A percentile compares a stretch with the other conserved stretches of the same genome.
phyloP scores from a whole-genome alignment of 306 rosid genomes.

The Prunus mume region DNA sequence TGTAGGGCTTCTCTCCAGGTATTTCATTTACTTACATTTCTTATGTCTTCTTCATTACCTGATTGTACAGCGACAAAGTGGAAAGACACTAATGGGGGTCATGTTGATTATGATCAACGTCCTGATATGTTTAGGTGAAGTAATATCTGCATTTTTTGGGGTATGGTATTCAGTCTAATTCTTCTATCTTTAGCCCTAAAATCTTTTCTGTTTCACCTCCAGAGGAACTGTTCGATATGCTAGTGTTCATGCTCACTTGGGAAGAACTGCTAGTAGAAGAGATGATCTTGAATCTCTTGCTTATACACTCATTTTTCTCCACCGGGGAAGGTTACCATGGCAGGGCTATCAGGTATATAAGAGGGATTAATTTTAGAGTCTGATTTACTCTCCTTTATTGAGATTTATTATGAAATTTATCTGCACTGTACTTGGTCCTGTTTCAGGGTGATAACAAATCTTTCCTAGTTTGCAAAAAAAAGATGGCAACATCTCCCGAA shows the following conservation, averaged over 20 bases:
- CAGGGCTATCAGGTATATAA: slow-evolving; percentile 82
- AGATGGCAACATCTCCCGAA: slow-evolving; percentile 96
- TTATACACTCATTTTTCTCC: slow-evolving; percentile 85
- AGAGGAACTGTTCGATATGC: slow-evolving; percentile 98
- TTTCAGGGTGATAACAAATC: slow-evolving; percentile 82
- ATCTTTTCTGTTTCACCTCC: slow-evolving; percentile 1
- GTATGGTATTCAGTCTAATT: neutral
- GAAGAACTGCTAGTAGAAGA: slow-evolving; percentile 96
- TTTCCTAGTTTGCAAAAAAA: slow-evolving; percentile 69
- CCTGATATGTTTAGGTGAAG: slow-evolving; percentile 92
- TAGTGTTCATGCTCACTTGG: slow-evolving; percentile 94
- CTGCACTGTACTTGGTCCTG: neutral
- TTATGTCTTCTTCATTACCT: slow-evolving; percentile 7
- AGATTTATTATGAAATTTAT: neutral
- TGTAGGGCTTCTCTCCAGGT: slow-evolving; percentile 7
- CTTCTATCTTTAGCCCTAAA: slow-evolving; percentile 4
- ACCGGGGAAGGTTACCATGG: slow-evolving; percentile 89
- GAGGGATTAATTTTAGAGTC: slow-evolving; percentile 13
- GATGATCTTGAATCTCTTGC: slow-evolving; percentile 98
- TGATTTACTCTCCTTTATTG: slow-evolving; percentile 1
- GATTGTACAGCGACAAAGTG: slow-evolving; percentile 79
- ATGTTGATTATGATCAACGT: slow-evolving; percentile 92
- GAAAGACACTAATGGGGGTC: slow-evolving; percentile 80
- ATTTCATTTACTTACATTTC: slow-evolving; percentile 9
- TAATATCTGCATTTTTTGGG: neutral